Evolutionary conservation across 2,329 filamentous ascomycete genomes (phyloP).

Genomic region (Aureobasidium sp.): DNA sequence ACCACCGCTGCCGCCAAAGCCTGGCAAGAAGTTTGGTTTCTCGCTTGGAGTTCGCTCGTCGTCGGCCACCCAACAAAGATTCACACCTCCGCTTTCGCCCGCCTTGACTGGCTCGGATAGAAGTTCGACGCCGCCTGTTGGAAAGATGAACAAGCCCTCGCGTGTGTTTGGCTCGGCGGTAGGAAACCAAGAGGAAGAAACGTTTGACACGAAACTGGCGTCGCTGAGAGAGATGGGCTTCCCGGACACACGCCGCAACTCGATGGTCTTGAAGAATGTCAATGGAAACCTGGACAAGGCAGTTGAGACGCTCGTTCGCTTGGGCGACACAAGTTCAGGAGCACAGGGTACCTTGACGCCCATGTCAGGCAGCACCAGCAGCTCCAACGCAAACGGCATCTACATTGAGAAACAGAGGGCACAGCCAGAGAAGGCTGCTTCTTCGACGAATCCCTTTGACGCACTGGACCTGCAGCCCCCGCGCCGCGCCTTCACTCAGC

Average conservation of each 20-base stretch:
- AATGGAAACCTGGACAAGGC: conserved; percentile 79
- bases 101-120: conserved; percentile 20
- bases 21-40: conserved; percentile 52
- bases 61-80: conserved; percentile 59
- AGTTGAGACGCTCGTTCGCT: conserved; percentile 71
- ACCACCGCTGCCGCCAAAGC: conserved; percentile 52
- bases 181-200: conserved; percentile 39
- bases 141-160: conserved; percentile 54
- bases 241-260: conserved; percentile 69
- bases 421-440: conserved; percentile 18
- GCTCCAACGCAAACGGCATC: conserved; percentile 35
- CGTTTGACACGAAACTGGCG: conserved; percentile 65
- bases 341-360: conserved; percentile 25
- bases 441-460: conserved; percentile 37
- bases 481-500: conserved; percentile 21
- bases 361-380: conserved; percentile 35
- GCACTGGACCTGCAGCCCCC: conserved; percentile 33
- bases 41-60: conserved; percentile 49
- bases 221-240: conserved; percentile 89
- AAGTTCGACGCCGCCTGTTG: conserved; percentile 16
- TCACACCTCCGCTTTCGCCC: conserved; percentile 29
- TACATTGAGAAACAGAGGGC: conserved; percentile 32
- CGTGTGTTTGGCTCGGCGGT: conserved; percentile 60
- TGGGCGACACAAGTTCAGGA: conserved; percentile 60
- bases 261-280: conserved; percentile 69